Base-by-base conservation (phyloP, 176 grass and related monocot genomes). In the Coix lacrymajobi region DNA sequence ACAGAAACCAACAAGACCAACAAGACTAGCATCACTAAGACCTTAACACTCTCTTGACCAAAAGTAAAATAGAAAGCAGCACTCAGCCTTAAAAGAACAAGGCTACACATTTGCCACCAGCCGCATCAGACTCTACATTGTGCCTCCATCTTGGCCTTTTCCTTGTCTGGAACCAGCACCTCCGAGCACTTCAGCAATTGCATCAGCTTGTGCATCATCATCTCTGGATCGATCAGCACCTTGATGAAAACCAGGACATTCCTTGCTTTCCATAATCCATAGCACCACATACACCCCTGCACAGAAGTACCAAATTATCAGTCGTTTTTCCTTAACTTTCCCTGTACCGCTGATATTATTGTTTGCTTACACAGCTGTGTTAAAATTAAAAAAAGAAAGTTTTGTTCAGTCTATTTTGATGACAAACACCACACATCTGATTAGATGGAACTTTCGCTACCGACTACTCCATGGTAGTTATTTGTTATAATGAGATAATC, bases 361-460 rank as follows among this genome's bases (percentile, higher is more conserved):
- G 33, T 33, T 33, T 33, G 33, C 33, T 4, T 33, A 52, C 22
- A 74, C 67, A 79, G n/a, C 29, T 60, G 10, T 37, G 11, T n/a
- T 8, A 12, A 78, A 37, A 19, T 60, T 25, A 78, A 14, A n/a
- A 45, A 4, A 62, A n/a, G 43, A 4, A 62, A 33, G 16, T 66
- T 83, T 32, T 78, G 54, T 78, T 83, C 15, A 54, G 17, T 83
- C 19, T 63, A 64, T 43, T 82, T 82, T 19, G 37, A 36, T 44
- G 20, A 78, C 45, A 37, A 68, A 45, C 31, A 66, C 49, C 3
- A 30, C 1, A n/a, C n/a, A n/a, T n/a, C n/a, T n/a, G 39, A 63
- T 19, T 63, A 78, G 3, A 31, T 49, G 73, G 48, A 88, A 67
- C 26, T 84, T 79, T 79, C 67, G 37, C 62, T 43, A 60, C 48